A percentile compares a stretch with the other conserved stretches of the same genome.
Conservation (phyloP, 179 eudicot genomes). For the Beta macrorhiza region DNA sequence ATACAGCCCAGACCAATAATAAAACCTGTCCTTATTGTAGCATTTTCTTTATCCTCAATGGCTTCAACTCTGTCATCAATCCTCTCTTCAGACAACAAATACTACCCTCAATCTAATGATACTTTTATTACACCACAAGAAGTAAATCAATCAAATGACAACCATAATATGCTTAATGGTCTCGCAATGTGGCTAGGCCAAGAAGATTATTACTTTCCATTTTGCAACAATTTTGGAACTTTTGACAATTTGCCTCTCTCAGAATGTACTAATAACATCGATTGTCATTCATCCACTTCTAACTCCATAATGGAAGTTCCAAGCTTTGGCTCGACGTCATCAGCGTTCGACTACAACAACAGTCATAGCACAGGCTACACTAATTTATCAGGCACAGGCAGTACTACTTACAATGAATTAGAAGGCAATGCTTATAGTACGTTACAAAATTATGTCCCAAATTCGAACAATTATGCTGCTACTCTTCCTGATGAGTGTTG, state of each 20-base stretch:
- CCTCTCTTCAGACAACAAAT: background rate
- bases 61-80: slow-evolving; percentile 20
- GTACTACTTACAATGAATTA: slow-evolving; percentile 6
- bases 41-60: slow-evolving; percentile 13
- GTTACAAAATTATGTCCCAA: slow-evolving; percentile 3
- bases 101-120: background rate
- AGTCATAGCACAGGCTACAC: background rate
- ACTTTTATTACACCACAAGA: slow-evolving; percentile 5
- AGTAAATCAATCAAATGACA: background rate
- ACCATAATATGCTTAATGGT: slow-evolving; percentile 6
- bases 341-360: background rate
- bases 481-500: slow-evolving; percentile 13
- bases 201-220: slow-evolving; percentile 5
- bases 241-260: slow-evolving; percentile 10
- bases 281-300: background rate
- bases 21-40: background rate
- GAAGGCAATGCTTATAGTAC: slow-evolving; percentile 6
- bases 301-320: background rate
- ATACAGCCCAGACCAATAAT: slow-evolving; percentile 9
- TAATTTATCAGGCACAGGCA: background rate
- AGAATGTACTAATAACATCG: background rate
- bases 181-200: slow-evolving; percentile 23
- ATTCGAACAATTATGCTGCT: slow-evolving; percentile 13
- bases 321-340: background rate
- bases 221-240: background rate